Conservation (phyloP, 139 green algal genomes). For the Chlorella sp. region DNA sequence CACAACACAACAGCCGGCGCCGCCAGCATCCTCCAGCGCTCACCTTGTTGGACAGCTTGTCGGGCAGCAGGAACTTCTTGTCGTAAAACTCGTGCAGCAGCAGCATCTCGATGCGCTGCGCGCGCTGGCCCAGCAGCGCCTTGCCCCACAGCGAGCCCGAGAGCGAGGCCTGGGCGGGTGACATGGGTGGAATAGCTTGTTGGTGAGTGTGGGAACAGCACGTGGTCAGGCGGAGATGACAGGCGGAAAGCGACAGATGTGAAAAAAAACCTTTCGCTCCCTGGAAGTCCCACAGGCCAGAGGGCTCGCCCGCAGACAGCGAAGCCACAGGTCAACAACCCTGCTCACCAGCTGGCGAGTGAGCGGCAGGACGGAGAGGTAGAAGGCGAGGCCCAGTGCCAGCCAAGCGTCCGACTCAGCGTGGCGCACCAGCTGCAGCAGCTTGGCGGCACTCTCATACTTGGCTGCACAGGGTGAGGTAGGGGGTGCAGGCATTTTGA, state of each 20-base stretch:
- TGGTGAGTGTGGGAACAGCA: too few relatives aligned
- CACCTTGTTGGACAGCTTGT: constrained; percentile 80
- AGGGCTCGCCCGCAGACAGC: too few relatives aligned
- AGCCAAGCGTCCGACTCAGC: constrained; percentile 95
- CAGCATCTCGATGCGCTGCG: constrained; percentile 98
- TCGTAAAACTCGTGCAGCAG: constrained; percentile 99
- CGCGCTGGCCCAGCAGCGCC: constrained; percentile 86
- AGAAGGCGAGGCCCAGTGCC: constrained; percentile 83
- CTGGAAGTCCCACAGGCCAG: too few relatives aligned
- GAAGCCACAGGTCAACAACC: too few relatives aligned
- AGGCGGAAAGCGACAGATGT: too few relatives aligned
- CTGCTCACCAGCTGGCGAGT: constrained; percentile 78
- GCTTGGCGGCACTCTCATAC: constrained; percentile 58
- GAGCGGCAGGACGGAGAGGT: constrained; percentile 84
- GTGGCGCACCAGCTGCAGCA: constrained; percentile 81
- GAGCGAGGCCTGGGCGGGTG: constrained; percentile 61
- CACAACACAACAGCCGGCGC: background rate
- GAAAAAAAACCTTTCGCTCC: too few relatives aligned
- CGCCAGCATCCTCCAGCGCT: too few relatives aligned
- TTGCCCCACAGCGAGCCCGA: constrained; percentile 86
- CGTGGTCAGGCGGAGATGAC: too few relatives aligned
- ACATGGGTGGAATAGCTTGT: too few relatives aligned
- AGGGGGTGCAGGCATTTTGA: too few relatives aligned
- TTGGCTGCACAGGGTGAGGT: constrained; percentile 21
- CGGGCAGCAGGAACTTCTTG: constrained; percentile 96